Evolutionary conservation across 169 alveolate genomes (phyloP), one percentile per base, ranked within the genome.

Genomic region (Blepharisma undulans): DNA sequence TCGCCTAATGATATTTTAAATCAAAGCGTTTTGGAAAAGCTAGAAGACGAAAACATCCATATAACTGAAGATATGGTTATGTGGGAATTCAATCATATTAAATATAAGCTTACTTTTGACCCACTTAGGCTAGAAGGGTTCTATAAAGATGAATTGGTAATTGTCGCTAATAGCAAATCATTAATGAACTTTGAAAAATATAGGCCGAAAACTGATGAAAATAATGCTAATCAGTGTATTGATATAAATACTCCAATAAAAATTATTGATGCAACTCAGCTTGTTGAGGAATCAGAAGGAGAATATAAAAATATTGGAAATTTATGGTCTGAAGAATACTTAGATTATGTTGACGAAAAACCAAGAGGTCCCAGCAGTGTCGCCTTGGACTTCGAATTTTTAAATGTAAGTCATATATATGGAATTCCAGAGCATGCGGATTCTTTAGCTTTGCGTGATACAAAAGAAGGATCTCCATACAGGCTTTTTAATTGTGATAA

Each of bases 401-500:
- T 72, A 30, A 76, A 84, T 21, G 82, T 95, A 59, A 48, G 66
- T 12, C 29, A 88, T 25, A 76, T 93, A 16, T 94, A 91, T 82
- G 97, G 97, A 29, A 91, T 92, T 22, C 92, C 97, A 2, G 97
- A 93, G 27, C 96, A 92, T 36, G 90, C 95, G 30, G 92, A 92
- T 27, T 71, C 87, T 21, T 79, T 91, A n/a, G 82, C 88, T 81
- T 71, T 94, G 81, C 77, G 60, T 25, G 93, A 92, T 66, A 93
- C 94, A n/a, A n/a, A 22, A 21, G 33, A 32, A 2, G 27, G 87
- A 74, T 29, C 94, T 36, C 97, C 98, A 8, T 95, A 96, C 86
- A 90, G 98, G 82, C 91, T 95, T n/a, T 96, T 90, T 82, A 96
- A 95, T 84, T 88, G 93, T 33, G 98, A 96, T 85, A 96, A 94